Base-by-base conservation (phyloP, 257 asterid genomes). In the Lantana camara region DNA sequence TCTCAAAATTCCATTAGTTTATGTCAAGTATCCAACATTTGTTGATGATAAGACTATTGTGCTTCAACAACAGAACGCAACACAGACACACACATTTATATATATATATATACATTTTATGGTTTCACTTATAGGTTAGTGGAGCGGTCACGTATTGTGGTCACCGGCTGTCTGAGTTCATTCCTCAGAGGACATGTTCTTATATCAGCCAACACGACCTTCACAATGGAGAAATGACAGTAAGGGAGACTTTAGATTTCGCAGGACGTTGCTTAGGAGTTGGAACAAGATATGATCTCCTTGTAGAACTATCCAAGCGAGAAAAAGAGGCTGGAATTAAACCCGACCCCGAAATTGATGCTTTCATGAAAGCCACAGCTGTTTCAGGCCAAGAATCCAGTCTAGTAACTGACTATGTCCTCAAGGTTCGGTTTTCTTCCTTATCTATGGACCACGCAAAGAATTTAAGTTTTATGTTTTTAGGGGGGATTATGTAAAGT, bases 211-310 rank as follows among this genome's bases (percentile, higher is more conserved):
- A 91, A 67, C 87, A 88, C 29, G 98, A 91, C 29, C 80, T 91
- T 73, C 98, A 91, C 76, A 95, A 91, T 0, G 98, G 95, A 22
- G 98, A 91, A 81, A 78, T 91, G 98, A 91, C 98, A 6, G 98
- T 89, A 2, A 77, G 95, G 63, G 98, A 91, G 75, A 89, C 98
- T 0, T 48, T 91, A 60, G 72, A 91, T 77, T 91, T 91, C 52
- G 74, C 98, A 0, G 96, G 96, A 46, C 95, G 98, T 58, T 86
- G 92, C 89, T 82, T 89, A 20, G 98, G 98, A 54, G 95, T 91
- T 57, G 96, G 98, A 52, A 82, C 96, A n/a, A 77, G 98, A 57
- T 91, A 84, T 57, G 96, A 91, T 64, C 96, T 91, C 64, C 87
- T 91, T 20, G 81, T 80, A 0, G 96, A 91, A 56, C 67, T 91